phyloP scores from a whole-genome alignment of 192 early-diverging fungal genomes.

The Tieghemiomyces parasiticus region DNA sequence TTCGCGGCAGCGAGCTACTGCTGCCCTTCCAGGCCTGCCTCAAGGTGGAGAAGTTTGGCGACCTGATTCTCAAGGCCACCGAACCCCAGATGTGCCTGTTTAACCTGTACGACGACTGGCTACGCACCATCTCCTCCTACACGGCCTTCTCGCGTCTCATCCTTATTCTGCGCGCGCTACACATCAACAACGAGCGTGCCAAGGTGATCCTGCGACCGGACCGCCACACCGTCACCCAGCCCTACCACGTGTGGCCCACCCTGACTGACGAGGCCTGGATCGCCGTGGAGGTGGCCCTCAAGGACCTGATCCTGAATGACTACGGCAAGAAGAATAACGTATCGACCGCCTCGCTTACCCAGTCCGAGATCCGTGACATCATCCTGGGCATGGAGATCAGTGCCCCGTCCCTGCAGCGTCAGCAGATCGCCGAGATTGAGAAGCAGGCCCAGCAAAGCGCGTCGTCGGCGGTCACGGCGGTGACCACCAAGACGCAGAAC shows the following conservation, averaged over 20 bases:
- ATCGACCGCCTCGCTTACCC: constrained; percentile 89
- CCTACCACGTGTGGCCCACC: constrained; percentile 97
- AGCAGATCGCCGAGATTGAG: constrained; percentile 96
- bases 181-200: constrained; percentile 96
- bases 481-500: constrained; percentile 93
- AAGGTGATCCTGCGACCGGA: constrained; percentile 94
- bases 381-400: constrained; percentile 99
- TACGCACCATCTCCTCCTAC: constrained; percentile 85
- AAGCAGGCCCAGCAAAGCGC: constrained; percentile 91
- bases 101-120: constrained; percentile 94
- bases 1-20: constrained; percentile 95
- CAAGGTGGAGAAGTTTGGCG: constrained; percentile 97
- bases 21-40: constrained; percentile 95
- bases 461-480: constrained; percentile 85
- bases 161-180: constrained; percentile 88
- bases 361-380: constrained; percentile 95
- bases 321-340: constrained; percentile 99
- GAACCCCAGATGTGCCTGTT: constrained; percentile 93
- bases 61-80: constrained; percentile 94
- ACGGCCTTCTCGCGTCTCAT: constrained; percentile 97
- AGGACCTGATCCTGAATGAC: constrained; percentile 94
- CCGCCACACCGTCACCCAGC: constrained; percentile 79
- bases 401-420: constrained; percentile 87
- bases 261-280: constrained; percentile 96
- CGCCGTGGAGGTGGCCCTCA: constrained; percentile 82